A percentile compares a stretch with the other conserved stretches of the same genome.
phyloP scores from a whole-genome alignment of 192 early-diverging fungal genomes.

The Cladochytrium replicatum region DNA sequence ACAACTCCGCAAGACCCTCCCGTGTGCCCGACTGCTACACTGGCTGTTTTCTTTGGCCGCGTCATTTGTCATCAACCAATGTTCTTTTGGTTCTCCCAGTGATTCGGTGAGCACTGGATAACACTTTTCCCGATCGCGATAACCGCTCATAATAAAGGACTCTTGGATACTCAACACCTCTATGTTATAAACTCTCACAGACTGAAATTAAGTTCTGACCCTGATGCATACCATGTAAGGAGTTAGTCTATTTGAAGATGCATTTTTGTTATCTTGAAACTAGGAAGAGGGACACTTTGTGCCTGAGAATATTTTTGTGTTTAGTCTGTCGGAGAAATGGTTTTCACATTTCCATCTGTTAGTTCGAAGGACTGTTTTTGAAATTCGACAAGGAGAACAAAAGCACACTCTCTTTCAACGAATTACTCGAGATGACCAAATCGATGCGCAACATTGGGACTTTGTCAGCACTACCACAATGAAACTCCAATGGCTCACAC shows the following conservation, averaged over 20 bases:
- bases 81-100: conserved; percentile 24
- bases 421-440: conserved; percentile 11
- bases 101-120: too few species aligned
- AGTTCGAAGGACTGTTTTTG: conserved; percentile 39
- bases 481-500: conserved; percentile 13
- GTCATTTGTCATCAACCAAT: conserved; percentile 27
- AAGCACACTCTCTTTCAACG: conserved; percentile 11
- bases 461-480: conserved; percentile 14
- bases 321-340: too few species aligned
- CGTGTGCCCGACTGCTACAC: conserved; percentile 34
- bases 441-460: conserved; percentile 13
- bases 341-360: too few species aligned
- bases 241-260: too few species aligned
- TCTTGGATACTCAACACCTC: conserved; percentile 36
- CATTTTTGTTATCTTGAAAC: too few species aligned
- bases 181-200: conserved; percentile 37
- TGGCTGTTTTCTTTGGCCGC: conserved; percentile 23
- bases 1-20: too few species aligned
- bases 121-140: too few species aligned
- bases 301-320: too few species aligned
- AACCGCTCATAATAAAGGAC: background rate
- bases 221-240: conserved; percentile 29
- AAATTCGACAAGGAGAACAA: conserved; percentile 19
- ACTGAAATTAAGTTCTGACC: conserved; percentile 40
- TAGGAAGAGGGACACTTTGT: conserved; percentile 31